Evolutionary conservation across 2,329 filamentous ascomycete genomes (phyloP), one percentile per base, ranked within the genome.

Genomic region (Coniella vitis): DNA sequence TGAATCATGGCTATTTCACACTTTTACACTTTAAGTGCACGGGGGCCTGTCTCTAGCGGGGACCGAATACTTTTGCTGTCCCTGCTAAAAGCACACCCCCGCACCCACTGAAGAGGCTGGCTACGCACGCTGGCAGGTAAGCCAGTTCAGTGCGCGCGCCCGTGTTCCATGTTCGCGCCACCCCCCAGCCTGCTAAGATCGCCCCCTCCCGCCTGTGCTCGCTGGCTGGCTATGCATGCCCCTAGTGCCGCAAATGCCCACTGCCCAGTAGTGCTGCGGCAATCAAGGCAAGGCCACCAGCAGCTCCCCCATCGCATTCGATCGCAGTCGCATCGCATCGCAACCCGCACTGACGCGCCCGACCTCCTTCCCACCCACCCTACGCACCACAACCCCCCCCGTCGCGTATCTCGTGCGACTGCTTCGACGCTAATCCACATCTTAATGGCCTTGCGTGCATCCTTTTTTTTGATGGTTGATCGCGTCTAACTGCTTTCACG

Each of bases 391-490:
- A 29, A 5, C 66, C 69, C 65, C 63, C 60, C 63, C 60, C 60
- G 61, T 59, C 62, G 64, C 69, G 69, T 74, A 69, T 68, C 63
- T 70, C 70, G 74, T 61, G 65, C 67, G 59, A 64, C 66, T 63
- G 51, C 57, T 50, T 56, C 62, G 60, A 51, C 47, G 63, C 59
- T 51, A 48, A 55, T 58, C 60, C 56, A 56, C 63, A 69, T 69
- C 63, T 72, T 61, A 63, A 70, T 72, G 69, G 64, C 67, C 25
- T 29, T 10, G 63, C 60, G 62, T 62, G 58, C 60, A 59, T 58
- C 56, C 58, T 66, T 59, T 58, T 60, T 63, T 59, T 63, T 68
- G 61, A 67, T 70, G 58, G 61, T 64, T 62, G 57, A 59, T 62
- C 32, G 54, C 49, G 39, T 46, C 55, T 50, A 44, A 47, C 54